Percentiles rank a stretch among this genome's conserved stretches.
Conservation (phyloP, 371 early-diverging fungal species). For the Mortierella sp. region DNA sequence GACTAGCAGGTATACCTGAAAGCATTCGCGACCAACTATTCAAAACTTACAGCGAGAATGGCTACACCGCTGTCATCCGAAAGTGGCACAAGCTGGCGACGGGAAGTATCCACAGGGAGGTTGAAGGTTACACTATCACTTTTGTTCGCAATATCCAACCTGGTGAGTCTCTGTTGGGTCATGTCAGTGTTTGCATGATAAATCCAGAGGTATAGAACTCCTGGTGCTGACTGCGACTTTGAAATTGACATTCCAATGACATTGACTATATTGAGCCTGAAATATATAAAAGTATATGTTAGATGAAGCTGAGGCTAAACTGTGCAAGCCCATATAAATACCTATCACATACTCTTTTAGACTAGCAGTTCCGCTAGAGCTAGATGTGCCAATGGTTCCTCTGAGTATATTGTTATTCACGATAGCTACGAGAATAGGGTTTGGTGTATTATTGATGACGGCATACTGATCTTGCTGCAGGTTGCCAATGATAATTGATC, state of each 20-base stretch:
- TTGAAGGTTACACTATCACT: background rate
- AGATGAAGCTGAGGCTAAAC: too few species aligned
- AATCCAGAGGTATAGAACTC: background rate
- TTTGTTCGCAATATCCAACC: background rate
- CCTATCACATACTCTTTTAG: background rate
- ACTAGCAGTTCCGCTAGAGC: background rate
- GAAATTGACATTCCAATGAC: background rate
- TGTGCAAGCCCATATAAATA: too few species aligned
- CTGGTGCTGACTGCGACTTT: too few species aligned
- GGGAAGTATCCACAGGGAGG: background rate
- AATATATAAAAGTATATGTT: background rate
- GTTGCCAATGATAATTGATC: too few species aligned
- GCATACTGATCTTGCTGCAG: too few species aligned
- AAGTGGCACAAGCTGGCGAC: background rate
- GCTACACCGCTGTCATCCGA: background rate
- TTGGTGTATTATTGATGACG: background rate
- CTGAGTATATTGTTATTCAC: background rate
- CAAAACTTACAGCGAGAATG: background rate
- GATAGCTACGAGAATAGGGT: background rate
- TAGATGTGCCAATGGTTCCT: background rate
- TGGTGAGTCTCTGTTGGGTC: background rate
- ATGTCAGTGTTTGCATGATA: background rate
- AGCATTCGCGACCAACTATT: background rate
- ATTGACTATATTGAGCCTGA: background rate
- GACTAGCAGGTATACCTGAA: background rate